Evolutionary conservation across 768 basidiomycete species (phyloP).

Genomic region (Amanita jacksonii): DNA sequence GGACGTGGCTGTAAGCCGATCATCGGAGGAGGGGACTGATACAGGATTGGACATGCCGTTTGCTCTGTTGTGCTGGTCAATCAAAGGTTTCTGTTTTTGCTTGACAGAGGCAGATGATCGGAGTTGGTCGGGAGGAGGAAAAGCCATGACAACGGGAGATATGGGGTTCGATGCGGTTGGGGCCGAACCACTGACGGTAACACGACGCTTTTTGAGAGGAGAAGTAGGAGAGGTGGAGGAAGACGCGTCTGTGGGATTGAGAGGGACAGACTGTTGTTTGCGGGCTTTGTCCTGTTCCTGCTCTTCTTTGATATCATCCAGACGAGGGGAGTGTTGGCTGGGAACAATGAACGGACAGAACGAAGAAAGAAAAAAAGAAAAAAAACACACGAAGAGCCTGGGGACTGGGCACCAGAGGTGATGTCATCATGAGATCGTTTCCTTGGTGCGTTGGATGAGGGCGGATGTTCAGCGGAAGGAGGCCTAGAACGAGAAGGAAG

Average conservation of each 20-base stretch:
- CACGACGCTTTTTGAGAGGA: slow-evolving; percentile 56
- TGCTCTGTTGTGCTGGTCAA: slow-evolving; percentile 59
- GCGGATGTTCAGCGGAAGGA: slow-evolving; percentile 23
- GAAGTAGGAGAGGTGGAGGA: slow-evolving; percentile 34
- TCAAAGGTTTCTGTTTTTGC: slow-evolving; percentile 62
- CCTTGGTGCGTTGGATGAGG: slow-evolving; percentile 18
- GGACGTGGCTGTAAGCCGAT: slow-evolving; percentile 11
- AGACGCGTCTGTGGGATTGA: slow-evolving; percentile 22
- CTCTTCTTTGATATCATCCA: slow-evolving; percentile 63
- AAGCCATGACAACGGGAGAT: slow-evolving; percentile 58
- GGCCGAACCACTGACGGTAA: slow-evolving; percentile 58
- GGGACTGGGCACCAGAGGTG: slow-evolving; percentile 18
- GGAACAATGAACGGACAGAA: not conserved
- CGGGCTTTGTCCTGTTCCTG: slow-evolving; percentile 37
- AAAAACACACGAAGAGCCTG: slow-evolving; percentile 38
- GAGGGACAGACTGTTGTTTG: slow-evolving; percentile 22
- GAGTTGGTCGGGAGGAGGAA: slow-evolving; percentile 49
- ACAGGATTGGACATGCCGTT: slow-evolving; percentile 19
- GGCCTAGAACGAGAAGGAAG: no score
- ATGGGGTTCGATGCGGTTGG: slow-evolving; percentile 44
- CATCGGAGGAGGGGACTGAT: slow-evolving; percentile 8
- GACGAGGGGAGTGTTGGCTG: no score
- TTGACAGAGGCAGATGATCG: slow-evolving; percentile 54
- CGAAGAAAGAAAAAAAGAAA: not conserved
- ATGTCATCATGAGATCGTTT: slow-evolving; percentile 40